Evolutionary conservation across 2,329 filamentous ascomycete species (phyloP).

Genomic region (Botrytis aclada): DNA sequence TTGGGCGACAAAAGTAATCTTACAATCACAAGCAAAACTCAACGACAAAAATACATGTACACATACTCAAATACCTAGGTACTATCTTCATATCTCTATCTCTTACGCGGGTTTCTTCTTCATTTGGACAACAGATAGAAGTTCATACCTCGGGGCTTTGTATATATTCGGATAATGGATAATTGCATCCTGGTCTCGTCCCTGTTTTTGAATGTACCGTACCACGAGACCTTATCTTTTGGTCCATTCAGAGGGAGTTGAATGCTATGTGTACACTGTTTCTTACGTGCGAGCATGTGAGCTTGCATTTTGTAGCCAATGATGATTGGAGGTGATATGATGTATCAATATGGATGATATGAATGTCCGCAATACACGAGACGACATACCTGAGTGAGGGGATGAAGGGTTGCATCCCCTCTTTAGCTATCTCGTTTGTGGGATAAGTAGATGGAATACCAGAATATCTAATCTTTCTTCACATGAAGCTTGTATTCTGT

Average conservation of each 20-base stretch:
- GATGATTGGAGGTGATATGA: not conserved
- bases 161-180: conserved; percentile 8
- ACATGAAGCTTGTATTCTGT: not conserved
- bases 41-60: not conserved
- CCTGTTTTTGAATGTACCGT: not conserved
- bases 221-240: conserved; percentile 9
- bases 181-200: not conserved
- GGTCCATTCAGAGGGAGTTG: not conserved
- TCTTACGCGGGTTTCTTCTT: not conserved
- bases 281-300: not conserved
- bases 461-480: not conserved
- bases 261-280: not conserved
- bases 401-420: not conserved
- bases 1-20: not conserved
- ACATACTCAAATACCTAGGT: not conserved
- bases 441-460: not conserved
- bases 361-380: not conserved
- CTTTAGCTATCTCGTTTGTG: not conserved
- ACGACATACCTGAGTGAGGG: not conserved
- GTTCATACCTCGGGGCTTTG: not conserved
- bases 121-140: not conserved
- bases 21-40: conserved; percentile 12
- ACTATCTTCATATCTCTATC: not conserved
- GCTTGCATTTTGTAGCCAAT: not conserved
- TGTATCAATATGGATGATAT: not conserved